Conservation (phyloP, 345 rosid genomes). For the Garcia nutans region DNA sequence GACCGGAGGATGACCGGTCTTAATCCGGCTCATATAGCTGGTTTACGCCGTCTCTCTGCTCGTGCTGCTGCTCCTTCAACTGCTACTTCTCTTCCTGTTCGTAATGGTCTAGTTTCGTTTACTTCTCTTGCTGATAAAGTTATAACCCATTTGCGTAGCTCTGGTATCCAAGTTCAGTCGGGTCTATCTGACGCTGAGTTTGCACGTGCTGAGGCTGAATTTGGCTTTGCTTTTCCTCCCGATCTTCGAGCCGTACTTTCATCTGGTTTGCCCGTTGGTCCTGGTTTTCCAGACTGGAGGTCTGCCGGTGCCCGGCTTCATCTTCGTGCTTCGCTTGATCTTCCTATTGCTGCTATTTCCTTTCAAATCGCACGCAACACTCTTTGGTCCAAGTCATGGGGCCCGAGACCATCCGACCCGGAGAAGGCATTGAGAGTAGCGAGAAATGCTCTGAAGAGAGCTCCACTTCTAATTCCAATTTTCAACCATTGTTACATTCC, state of each 20-base stretch:
- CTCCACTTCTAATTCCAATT: slow-evolving; percentile 86
- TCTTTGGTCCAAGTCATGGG: slow-evolving; percentile 93
- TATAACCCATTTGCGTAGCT: slow-evolving; percentile 58
- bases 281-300: slow-evolving; percentile 97
- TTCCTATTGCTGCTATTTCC: slow-evolving; percentile 86
- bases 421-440: slow-evolving; percentile 83
- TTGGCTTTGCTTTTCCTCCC: slow-evolving; percentile 88
- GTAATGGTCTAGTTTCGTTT: slow-evolving; percentile 71
- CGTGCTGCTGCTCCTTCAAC: slow-evolving; percentile 76
- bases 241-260: slow-evolving; percentile 85
- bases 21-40: slow-evolving; percentile 85
- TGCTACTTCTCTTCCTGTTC: slow-evolving; percentile 40
- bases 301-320: slow-evolving; percentile 69
- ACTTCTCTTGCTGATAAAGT: slow-evolving; percentile 74
- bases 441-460: slow-evolving; percentile 77
- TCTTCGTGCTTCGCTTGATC: slow-evolving; percentile 77
- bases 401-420: slow-evolving; percentile 76
- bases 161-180: slow-evolving; percentile 72
- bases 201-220: slow-evolving; percentile 85
- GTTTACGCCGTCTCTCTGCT: slow-evolving; percentile 91
- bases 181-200: slow-evolving; percentile 85
- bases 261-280: slow-evolving; percentile 82
- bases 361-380: slow-evolving; percentile 86
- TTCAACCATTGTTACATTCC: slow-evolving; percentile 94
- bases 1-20: slow-evolving; percentile 94